phyloP scores from a whole-genome alignment of 176 grass and related monocot species.

The Zoysia japonica region DNA sequence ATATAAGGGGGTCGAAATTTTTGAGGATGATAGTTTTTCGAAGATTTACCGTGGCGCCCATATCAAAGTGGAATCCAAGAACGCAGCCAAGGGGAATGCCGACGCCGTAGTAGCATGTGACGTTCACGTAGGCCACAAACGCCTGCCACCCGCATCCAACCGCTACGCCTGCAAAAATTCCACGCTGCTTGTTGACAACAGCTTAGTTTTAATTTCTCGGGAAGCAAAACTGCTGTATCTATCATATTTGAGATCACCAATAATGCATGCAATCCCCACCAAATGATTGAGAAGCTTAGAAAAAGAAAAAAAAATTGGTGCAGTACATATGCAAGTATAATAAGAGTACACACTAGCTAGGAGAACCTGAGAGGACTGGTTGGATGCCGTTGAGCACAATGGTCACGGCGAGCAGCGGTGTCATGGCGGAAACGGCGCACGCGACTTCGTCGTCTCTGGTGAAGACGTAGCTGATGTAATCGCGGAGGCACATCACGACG shows the following conservation, averaged over 20 bases:
- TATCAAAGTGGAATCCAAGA: constrained; percentile 57
- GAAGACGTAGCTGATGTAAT: constrained; percentile 36
- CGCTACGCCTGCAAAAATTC: constrained; percentile 46
- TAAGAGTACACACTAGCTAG: no score
- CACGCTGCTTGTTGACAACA: background rate
- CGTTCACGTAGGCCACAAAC: constrained; percentile 72
- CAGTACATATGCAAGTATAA: no score
- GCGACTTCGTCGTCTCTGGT: constrained; percentile 22
- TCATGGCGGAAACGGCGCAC: constrained; percentile 28
- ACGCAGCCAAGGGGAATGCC: constrained; percentile 53
- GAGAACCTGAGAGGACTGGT: constrained; percentile 64
- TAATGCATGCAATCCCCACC: background rate
- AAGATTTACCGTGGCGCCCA: constrained; percentile 52
- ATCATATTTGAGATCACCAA: background rate
- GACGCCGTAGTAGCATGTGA: constrained; percentile 64
- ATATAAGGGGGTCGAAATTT: background rate
- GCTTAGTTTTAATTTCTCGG: background rate
- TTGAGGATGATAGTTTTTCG: background rate
- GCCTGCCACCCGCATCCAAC: constrained; percentile 73
- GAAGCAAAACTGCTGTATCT: background rate
- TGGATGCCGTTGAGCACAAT: constrained; percentile 64
- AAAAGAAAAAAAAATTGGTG: no score
- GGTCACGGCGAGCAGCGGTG: constrained; percentile 41
- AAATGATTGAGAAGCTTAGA: background rate
- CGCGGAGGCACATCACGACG: constrained; percentile 33